These are phyloP conservation scores for Tricholoma bakamatsutake DNA, from an alignment of 768 basidiomycete species.

Conservation along the genomic window DNA sequence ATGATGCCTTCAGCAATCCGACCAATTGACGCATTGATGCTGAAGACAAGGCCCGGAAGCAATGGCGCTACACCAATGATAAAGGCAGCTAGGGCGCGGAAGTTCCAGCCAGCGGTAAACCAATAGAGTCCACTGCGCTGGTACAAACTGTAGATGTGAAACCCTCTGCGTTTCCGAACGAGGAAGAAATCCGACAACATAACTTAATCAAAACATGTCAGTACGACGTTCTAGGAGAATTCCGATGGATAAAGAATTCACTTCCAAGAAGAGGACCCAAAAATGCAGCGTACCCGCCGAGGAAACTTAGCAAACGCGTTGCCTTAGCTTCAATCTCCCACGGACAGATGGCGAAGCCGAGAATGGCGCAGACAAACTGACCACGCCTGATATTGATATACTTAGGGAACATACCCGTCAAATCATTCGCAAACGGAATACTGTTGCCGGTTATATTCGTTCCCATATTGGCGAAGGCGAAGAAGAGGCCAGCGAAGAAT, in stretches of 20 bases:
- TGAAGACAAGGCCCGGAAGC: neutral
- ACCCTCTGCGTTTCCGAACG: neutral
- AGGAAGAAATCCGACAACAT: neutral
- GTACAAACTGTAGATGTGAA: neutral
- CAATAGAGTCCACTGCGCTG: neutral
- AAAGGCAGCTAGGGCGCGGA: neutral
- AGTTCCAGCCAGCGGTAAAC: neutral
- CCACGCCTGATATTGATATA: too few species aligned
- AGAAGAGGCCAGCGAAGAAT: too few species aligned
- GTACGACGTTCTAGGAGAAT: neutral
- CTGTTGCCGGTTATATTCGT: neutral
- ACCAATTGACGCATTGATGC: neutral
- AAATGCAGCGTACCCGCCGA: neutral
- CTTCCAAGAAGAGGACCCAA: neutral
- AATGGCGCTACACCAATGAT: neutral
- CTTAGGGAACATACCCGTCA: too few species aligned
- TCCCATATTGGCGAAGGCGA: neutral
- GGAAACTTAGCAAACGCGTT: neutral
- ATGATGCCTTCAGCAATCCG: neutral
- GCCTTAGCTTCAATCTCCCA: neutral
- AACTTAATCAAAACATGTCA: neutral
- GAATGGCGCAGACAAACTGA: too few species aligned
- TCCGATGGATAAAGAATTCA: neutral
- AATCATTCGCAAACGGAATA: neutral
- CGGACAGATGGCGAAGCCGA: too few species aligned